Evolutionary conservation across 495 filamentous ascomycete species (phyloP).

Genomic region (Aspergillus taichungensis): DNA sequence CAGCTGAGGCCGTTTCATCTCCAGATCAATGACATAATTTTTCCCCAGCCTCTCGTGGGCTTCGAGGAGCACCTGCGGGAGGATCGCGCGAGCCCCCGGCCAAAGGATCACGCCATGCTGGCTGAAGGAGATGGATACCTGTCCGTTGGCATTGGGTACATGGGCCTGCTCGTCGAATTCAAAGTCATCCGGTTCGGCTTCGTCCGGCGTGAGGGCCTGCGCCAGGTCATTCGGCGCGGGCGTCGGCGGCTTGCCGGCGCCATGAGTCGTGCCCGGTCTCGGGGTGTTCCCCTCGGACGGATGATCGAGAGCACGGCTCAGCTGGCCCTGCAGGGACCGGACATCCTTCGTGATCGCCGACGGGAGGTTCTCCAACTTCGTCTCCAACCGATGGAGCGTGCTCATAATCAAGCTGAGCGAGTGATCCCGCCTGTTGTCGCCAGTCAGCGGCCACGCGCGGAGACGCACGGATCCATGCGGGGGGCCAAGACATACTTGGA

Average conservation of each 20-base stretch:
- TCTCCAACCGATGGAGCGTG: slow-evolving; percentile 40
- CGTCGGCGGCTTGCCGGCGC: slow-evolving; percentile 1
- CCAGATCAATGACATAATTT: slow-evolving; percentile 39
- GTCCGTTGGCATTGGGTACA: slow-evolving; percentile 22
- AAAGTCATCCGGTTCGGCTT: slow-evolving; percentile 24
- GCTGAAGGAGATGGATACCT: slow-evolving; percentile 39
- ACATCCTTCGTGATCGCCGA: slow-evolving; percentile 26
- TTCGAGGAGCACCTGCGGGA: slow-evolving; percentile 27
- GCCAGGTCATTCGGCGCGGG: slow-evolving; percentile 5
- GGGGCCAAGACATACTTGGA: slow-evolving; percentile 27
- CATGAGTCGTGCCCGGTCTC: slow-evolving; percentile 7
- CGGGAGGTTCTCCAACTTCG: slow-evolving; percentile 36
- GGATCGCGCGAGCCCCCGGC: slow-evolving; percentile 31
- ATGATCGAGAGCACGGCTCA: slow-evolving; percentile 11
- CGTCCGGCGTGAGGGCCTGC: slow-evolving; percentile 22
- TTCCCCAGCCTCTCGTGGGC: slow-evolving; percentile 33
- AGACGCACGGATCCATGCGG: background rate
- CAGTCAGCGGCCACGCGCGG: background rate
- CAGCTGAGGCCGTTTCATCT: slow-evolving; percentile 29
- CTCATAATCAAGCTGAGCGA: slow-evolving; percentile 42
- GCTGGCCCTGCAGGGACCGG: slow-evolving; percentile 21
- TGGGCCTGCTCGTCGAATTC: slow-evolving; percentile 27
- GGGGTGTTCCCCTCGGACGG: slow-evolving; percentile 8
- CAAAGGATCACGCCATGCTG: slow-evolving; percentile 41
- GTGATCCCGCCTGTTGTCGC: slow-evolving; percentile 29